Conservation (phyloP, 2,329 filamentous ascomycete genomes). For the Stachybotrys elegans region DNA sequence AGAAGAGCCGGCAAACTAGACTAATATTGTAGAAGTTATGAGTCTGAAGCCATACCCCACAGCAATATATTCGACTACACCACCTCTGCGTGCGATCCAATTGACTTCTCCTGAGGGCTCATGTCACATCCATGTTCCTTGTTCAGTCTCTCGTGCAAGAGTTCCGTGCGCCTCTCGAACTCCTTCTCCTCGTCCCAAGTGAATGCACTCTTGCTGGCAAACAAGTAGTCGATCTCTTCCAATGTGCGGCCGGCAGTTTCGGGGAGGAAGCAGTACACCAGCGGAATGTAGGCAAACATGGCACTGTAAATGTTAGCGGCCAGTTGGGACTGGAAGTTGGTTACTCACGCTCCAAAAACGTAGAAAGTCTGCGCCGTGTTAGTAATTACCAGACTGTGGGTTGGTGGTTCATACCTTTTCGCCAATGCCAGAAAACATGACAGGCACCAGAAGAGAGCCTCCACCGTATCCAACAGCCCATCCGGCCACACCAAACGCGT, state of each 20-base stretch:
- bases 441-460: slow-evolving; percentile 14
- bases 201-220: slow-evolving; percentile 15
- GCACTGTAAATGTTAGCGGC: neutral
- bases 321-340: neutral
- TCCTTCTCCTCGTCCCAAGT: slow-evolving; percentile 17
- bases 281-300: slow-evolving; percentile 10
- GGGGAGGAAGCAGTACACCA: slow-evolving; percentile 17
- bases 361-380: neutral
- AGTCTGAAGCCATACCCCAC: too few species aligned
- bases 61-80: too few species aligned
- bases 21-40: too few species aligned
- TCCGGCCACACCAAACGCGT: slow-evolving; percentile 21
- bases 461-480: slow-evolving; percentile 13
- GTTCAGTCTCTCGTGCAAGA: neutral
- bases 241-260: slow-evolving; percentile 18
- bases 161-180: slow-evolving; percentile 5
- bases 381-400: neutral
- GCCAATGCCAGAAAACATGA: slow-evolving; percentile 10
- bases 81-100: neutral
- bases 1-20: too few species aligned
- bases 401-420: neutral
- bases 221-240: slow-evolving; percentile 20
- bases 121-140: neutral
- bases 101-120: neutral
- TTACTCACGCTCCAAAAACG: neutral